Evolutionary conservation across 2,329 filamentous ascomycete genomes (phyloP), one percentile per base, ranked within the genome.

Genomic region (Orbilia oligospora): DNA sequence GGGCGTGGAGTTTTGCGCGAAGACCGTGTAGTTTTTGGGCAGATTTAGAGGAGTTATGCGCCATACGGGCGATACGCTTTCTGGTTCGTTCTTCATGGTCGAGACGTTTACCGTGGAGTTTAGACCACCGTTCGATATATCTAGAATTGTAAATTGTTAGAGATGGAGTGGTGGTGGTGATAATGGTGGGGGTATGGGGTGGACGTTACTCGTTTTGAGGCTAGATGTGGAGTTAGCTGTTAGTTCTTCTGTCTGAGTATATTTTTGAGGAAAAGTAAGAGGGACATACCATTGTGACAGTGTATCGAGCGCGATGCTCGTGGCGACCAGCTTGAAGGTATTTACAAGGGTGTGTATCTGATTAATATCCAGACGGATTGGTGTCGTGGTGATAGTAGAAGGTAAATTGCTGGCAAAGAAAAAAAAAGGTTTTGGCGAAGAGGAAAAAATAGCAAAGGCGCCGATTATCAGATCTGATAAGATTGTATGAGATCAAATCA

Each of bases 1-100:
- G 91, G 85, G 95, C 92, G 87, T 96, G 91, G 83, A 97, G 87
- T 88, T 99, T 99, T 82, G 96, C 96, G 80, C 93, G 89, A 82
- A 98, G 90, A 81, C 96, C 96, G 80, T 92, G 91, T 83, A 97
- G 88, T 85, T 96, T 97, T 88, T 98, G 95, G 24, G 96, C 94
- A 86, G 97, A 91, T 84, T 96, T 89, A 64, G 92, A 96, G 71
- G 90, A 90, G 86, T 94, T 91, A 88, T 99, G 95, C 77, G 90
- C 91, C 87, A 97, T 93, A 86, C 96, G 91, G 78, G 96, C 96
- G 80, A 90, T 87, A 82, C 91, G 90, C 88, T 99, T 99, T 83
- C 96, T 92, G 76, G 80, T 81, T 61, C 94, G 91, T 87, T 99
- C 96, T 83, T 97, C 94, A 85, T 95, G 89, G 84, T 97, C 93